Evolutionary conservation across 2,329 filamentous ascomycete genomes (phyloP), one percentile per base, ranked within the genome.

Genomic region (Apiospora malaysiana): DNA sequence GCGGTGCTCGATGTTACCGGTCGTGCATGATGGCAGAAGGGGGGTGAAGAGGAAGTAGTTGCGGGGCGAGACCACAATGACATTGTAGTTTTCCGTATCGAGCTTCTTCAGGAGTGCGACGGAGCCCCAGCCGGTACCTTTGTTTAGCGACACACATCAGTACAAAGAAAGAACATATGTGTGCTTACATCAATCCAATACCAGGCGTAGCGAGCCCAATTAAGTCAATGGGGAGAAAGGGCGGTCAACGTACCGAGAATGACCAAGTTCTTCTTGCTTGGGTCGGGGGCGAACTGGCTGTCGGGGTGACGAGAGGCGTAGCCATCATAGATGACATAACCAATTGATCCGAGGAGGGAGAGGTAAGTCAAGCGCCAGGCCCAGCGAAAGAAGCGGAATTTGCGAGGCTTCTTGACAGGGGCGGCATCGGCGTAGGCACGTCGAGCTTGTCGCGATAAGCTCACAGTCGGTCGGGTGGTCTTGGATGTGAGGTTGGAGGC

Each of bases 31-130:
- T 75, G 96, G 96, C 73, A 99, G 90, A 72, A 99, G 91, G 72
- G 96, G 96, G 42, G 96, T 99, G 89, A 99, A 99, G 77, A 99
- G 92, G 91, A 99, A 99, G 90, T 97, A 99, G 86, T 99, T 99
- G 81, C 96, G 94, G 70, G 96, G 96, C 68, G 96, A 98, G 82
- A 99, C 94, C 82, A 99, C 94, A 80, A 98, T 84, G 83, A 98
- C 95, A 83, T 99, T 98, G 90, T 98, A 99, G 89, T 98, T 97
- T 83, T 97, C 93, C 73, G 95, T 98, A 81, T 99, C 95, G 83
- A 99, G 93, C 82, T 97, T 98, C 90, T 99, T 99, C 76, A 99
- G 90, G 73, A 99, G 91, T 72, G 95, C 97, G 79, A 99, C 94
- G 59, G 95, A 94, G 77, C 86, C 96, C 96, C 96, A 99, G 77